Evolutionary conservation across 257 asterid species (phyloP).

Genomic region (Solanum etuberosum): DNA sequence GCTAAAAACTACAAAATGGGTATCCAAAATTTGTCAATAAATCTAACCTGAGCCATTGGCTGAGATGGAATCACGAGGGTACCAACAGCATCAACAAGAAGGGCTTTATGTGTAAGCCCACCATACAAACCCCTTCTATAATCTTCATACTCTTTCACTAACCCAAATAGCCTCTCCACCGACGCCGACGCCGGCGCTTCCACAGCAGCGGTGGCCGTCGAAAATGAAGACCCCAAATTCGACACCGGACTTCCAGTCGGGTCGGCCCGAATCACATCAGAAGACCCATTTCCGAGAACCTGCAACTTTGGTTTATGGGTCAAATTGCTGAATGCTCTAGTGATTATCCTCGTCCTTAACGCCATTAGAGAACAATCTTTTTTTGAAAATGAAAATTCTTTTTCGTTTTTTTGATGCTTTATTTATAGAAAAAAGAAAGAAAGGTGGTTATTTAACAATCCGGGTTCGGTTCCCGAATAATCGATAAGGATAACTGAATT

Average conservation of each 20-base stretch:
- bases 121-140: slow-evolving; percentile 77
- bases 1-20: background rate
- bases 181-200: background rate
- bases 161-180: slow-evolving; percentile 24
- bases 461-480: background rate
- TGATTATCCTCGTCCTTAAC: slow-evolving; percentile 1
- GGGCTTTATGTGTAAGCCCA: slow-evolving; percentile 87
- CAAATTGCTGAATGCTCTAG: background rate
- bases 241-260: background rate
- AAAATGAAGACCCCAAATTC: background rate
- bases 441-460: background rate
- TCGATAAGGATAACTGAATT: background rate
- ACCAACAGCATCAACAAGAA: slow-evolving; percentile 95
- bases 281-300: background rate
- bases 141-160: slow-evolving; percentile 80
- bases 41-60: slow-evolving; percentile 92
- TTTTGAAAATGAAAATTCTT: background rate
- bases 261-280: background rate
- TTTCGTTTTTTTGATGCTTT: background rate
- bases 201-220: slow-evolving; percentile 3
- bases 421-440: background rate
- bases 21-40: background rate
- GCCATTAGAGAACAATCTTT: slow-evolving; percentile 1
- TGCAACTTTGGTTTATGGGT: background rate
- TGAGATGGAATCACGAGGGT: slow-evolving; percentile 91